A percentile compares a stretch with the other conserved stretches of the same genome.
phyloP scores from a whole-genome alignment of 257 asterid genomes.

The Echium plantagineum region DNA sequence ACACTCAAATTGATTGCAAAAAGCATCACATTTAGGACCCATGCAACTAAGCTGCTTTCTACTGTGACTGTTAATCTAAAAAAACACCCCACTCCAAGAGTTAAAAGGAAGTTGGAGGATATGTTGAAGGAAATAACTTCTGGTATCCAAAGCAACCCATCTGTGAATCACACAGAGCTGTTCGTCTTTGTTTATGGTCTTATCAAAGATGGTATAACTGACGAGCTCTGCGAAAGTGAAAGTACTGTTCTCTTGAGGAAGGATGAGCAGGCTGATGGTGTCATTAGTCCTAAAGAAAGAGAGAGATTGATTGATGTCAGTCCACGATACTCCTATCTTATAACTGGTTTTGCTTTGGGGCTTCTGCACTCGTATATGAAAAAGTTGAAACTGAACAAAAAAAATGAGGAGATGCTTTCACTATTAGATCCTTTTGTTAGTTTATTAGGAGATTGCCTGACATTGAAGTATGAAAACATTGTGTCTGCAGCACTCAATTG shows the following conservation, averaged over 20 bases:
- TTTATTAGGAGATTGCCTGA: constrained; percentile 56
- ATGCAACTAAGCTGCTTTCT: constrained; percentile 61
- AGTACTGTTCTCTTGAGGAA: constrained; percentile 12
- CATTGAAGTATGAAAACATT: constrained; percentile 61
- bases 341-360: constrained; percentile 68
- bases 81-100: constrained; percentile 58
- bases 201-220: constrained; percentile 44
- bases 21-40: constrained; percentile 65
- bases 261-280: constrained; percentile 20
- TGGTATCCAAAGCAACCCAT: constrained; percentile 71
- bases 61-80: constrained; percentile 53
- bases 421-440: constrained; percentile 66
- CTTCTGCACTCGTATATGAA: constrained; percentile 58
- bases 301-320: constrained; percentile 41
- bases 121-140: constrained; percentile 66
- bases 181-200: constrained; percentile 57
- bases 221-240: constrained; percentile 29
- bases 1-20: constrained; percentile 79
- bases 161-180: constrained; percentile 60
- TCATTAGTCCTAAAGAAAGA: constrained; percentile 13
- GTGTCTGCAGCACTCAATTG: constrained; percentile 62
- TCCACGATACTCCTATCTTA: constrained; percentile 53
- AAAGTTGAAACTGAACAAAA: constrained; percentile 39
- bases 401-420: constrained; percentile 38
- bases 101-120: constrained; percentile 64